Base-by-base conservation (phyloP, 495 filamentous ascomycete genomes). In the Neurospora cerealis region DNA sequence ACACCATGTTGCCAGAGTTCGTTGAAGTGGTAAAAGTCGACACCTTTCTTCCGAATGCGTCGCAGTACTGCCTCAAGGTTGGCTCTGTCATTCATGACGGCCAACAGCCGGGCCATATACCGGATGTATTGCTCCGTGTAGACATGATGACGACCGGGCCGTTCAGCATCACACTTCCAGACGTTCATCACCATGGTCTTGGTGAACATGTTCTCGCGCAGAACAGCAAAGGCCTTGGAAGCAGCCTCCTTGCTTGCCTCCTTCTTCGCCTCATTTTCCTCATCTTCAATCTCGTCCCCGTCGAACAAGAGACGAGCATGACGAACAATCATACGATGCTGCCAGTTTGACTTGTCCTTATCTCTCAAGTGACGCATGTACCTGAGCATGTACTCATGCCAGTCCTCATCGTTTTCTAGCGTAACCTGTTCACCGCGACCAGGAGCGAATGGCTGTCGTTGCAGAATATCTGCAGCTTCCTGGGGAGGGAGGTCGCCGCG, bases 301-400 rank as follows among this genome's bases (percentile, higher is more conserved):
- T 87, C 81, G 77, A 92, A 97, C 36, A 95, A 83, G 69, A 97
- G 88, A 76, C 90, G 89, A 11, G 94, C 94, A 75, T 87, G 89
- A 41, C 94, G 90, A 69, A 89, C 88, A 75, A 92, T 91, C 85
- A 99, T 93, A 3, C 96, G 92, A 77, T 99, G 96, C 79, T 99
- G 96, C 96, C 96, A 99, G 77, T 97, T 94, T 4, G 92, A 90
- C 82, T 97, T 97, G 78, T 99, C 96, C 32, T 93, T 93, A 69
- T 88, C 89, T 74, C 93, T 91, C 71, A 98, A 87, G 70, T 88
- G 88, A 71, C 89, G 90, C 69, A 98, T 82, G 4, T 91, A 88
- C 70, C 89, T 86, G 11, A 96, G 86, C 34, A 95, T 87, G 76
- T 93, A 96, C 13, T 85, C 78, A 69, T 93, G 89, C 92, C 95